Conservation (phyloP, 768 basidiomycete genomes). For the Leccinum subtestaceum region DNA sequence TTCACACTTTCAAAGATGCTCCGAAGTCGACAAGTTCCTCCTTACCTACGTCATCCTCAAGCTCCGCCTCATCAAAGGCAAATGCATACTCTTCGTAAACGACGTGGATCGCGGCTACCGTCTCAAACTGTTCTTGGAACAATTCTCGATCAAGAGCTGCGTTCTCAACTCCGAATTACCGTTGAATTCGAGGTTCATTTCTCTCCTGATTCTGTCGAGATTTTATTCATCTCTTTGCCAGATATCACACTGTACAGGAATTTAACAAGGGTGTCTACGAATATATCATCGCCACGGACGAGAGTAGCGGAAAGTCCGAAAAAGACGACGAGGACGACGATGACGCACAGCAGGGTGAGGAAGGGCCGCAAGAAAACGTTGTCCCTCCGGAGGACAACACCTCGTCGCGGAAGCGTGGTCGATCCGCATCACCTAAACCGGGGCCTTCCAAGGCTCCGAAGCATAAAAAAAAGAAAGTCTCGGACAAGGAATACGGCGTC, state of each 20-base stretch:
- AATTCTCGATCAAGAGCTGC: slow-evolving; percentile 94
- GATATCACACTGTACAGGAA: slow-evolving; percentile 96
- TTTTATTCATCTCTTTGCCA: slow-evolving; percentile 27
- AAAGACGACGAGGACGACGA: slow-evolving; percentile 46
- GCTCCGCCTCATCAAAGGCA: slow-evolving; percentile 91
- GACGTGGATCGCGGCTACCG: slow-evolving; percentile 93
- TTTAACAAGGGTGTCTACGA: slow-evolving; percentile 99
- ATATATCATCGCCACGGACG: slow-evolving; percentile 97
- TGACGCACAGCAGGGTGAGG: slow-evolving; percentile 32
- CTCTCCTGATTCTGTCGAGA: background rate
- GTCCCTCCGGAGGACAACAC: slow-evolving; percentile 23
- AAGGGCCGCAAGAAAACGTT: slow-evolving; percentile 3
- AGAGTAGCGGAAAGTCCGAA: slow-evolving; percentile 58
- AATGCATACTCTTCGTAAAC: slow-evolving; percentile 96
- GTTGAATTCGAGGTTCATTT: slow-evolving; percentile 75
- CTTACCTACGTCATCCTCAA: slow-evolving; percentile 95
- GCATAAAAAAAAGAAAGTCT: slow-evolving; percentile 47
- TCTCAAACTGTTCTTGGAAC: slow-evolving; percentile 95
- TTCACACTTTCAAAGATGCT: slow-evolving; percentile 51
- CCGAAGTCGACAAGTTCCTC: slow-evolving; percentile 96
- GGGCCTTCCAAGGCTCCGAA: slow-evolving; percentile 43
- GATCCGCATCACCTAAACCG: slow-evolving; percentile 41
- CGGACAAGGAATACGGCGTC: slow-evolving; percentile 85
- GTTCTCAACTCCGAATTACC: slow-evolving; percentile 96
- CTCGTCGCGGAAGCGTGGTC: slow-evolving; percentile 56